phyloP scores from a whole-genome alignment of 257 asterid species.

The Solanum chiquidenum region DNA sequence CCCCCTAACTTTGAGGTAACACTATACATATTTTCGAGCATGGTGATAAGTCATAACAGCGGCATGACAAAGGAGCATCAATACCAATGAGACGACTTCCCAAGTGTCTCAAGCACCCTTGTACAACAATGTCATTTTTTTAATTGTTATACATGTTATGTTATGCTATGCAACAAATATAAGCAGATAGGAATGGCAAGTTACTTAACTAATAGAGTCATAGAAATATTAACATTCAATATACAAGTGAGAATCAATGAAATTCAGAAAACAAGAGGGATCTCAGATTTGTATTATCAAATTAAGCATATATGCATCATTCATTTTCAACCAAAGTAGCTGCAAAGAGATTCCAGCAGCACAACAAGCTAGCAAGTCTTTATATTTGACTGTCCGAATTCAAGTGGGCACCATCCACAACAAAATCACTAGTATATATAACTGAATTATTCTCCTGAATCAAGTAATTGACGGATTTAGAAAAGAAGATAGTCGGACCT shows the following conservation, averaged over 20 bases:
- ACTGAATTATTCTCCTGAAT: background rate
- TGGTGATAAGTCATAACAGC: background rate
- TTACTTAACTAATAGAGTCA: background rate
- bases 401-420: background rate
- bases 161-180: background rate
- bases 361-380: background rate
- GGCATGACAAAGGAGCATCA: background rate
- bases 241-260: background rate
- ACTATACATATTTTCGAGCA: background rate
- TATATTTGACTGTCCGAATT: background rate
- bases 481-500: conserved; percentile 9
- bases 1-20: background rate
- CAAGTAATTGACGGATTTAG: background rate
- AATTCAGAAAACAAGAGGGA: background rate
- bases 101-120: background rate
- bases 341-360: background rate
- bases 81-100: background rate
- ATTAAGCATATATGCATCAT: background rate
- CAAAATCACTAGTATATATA: background rate
- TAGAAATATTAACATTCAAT: background rate
- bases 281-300: background rate
- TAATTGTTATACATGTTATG: background rate
- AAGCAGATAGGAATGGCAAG: background rate
- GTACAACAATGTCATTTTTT: background rate
- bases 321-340: background rate